A percentile compares a stretch with the other conserved stretches of the same genome.
Evolutionary conservation across 2,329 filamentous ascomycete genomes (phyloP).

Genomic region (Hymenoscyphus scutula): DNA sequence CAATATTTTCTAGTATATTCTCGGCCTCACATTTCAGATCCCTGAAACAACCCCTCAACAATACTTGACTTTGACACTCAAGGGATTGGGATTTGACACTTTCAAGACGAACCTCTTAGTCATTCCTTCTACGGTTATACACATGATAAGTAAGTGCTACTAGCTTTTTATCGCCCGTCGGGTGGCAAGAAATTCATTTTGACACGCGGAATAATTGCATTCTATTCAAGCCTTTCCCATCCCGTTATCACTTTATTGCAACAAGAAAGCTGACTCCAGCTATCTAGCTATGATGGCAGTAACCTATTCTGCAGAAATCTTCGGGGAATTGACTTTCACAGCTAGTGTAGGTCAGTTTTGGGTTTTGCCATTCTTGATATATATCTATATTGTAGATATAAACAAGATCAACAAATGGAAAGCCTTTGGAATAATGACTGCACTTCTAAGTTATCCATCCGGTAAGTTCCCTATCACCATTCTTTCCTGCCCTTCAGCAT

Average conservation of each 20-base stretch:
- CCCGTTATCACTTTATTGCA: too few relatives aligned
- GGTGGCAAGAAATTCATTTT: too few relatives aligned
- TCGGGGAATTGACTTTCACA: slow-evolving; percentile 39
- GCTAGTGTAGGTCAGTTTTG: slow-evolving; percentile 39
- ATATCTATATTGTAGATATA: slow-evolving; percentile 23
- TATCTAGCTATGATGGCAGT: slow-evolving; percentile 39
- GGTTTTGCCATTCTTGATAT: slow-evolving; percentile 40
- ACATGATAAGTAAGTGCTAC: slow-evolving; percentile 16
- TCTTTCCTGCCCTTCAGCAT: neutral
- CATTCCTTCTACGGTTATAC: slow-evolving; percentile 45
- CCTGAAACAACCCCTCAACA: slow-evolving; percentile 21
- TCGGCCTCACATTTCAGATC: slow-evolving; percentile 36
- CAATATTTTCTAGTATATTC: slow-evolving; percentile 35
- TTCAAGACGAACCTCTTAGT: slow-evolving; percentile 47
- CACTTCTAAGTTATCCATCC: slow-evolving; percentile 12
- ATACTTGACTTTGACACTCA: slow-evolving; percentile 30
- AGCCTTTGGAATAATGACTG: slow-evolving; percentile 18
- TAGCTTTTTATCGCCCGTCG: neutral
- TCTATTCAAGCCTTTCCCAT: too few relatives aligned
- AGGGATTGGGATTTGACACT: slow-evolving; percentile 32
- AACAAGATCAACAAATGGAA: slow-evolving; percentile 21
- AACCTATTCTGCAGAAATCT: slow-evolving; percentile 46
- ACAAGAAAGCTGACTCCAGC: neutral
- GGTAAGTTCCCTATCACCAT: neutral
- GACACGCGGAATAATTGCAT: too few relatives aligned